A percentile compares a stretch with the other conserved stretches of the same genome.
Evolutionary conservation across 2,329 filamentous ascomycete genomes (phyloP).

Genomic region (Arthroderma sp.): DNA sequence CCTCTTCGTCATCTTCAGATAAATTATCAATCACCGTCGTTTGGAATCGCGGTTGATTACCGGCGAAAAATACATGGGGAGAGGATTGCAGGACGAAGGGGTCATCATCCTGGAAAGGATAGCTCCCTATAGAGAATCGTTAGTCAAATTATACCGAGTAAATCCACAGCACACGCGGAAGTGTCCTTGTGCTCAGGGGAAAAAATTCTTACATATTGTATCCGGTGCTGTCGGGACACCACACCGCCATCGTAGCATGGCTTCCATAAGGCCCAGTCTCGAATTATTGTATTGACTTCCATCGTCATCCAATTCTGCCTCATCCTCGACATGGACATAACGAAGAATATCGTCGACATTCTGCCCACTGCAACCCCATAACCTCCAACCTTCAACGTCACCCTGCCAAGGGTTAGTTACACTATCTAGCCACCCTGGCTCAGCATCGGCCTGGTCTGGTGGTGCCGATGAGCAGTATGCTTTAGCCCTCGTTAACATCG

Average conservation of each 20-base stretch:
- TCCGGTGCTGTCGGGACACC: conserved; percentile 89
- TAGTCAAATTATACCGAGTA: conserved; percentile 9
- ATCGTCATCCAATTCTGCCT: conserved; percentile 16
- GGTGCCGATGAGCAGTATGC: conserved; percentile 42
- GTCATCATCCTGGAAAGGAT: conserved; percentile 89
- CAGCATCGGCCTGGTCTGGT: conserved; percentile 21
- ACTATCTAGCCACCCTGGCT: conserved; percentile 66
- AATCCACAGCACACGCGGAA: neutral
- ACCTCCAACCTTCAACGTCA: conserved; percentile 76
- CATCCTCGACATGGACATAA: conserved; percentile 52
- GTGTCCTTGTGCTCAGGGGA: neutral
- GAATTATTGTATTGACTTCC: conserved; percentile 45
- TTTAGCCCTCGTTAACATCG: conserved; percentile 71
- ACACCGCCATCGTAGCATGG: conserved; percentile 83
- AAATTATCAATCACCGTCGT: conserved; percentile 49
- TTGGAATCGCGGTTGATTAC: conserved; percentile 67
- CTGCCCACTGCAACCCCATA: conserved; percentile 80
- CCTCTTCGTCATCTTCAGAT: conserved; percentile 21
- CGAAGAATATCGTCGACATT: conserved; percentile 89
- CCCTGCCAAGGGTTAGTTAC: conserved; percentile 91
- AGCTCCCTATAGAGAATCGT: conserved; percentile 53
- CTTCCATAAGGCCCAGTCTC: conserved; percentile 79
- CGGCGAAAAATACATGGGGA: conserved; percentile 83
- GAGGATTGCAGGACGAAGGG: conserved; percentile 75
- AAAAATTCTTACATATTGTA: conserved; percentile 62